phyloP scores from a whole-genome alignment of 371 early-diverging fungal species.

The Catenaria anguillulae region DNA sequence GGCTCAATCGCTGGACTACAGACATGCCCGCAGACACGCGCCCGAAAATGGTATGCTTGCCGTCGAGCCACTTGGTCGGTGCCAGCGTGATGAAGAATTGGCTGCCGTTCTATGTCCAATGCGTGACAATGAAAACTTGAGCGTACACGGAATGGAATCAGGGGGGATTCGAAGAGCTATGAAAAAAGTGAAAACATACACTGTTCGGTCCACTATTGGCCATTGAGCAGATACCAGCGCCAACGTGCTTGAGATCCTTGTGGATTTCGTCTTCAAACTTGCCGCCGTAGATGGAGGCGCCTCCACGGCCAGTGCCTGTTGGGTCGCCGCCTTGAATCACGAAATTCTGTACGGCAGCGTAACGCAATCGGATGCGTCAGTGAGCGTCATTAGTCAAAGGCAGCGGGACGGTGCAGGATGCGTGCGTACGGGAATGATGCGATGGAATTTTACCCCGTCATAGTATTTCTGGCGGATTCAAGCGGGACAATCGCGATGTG shows the following conservation, averaged over 20 bases:
- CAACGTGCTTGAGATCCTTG: slow-evolving; percentile 54
- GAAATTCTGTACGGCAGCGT: slow-evolving; percentile 42
- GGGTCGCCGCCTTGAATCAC: slow-evolving; percentile 59
- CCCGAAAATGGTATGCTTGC: no score
- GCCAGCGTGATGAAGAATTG: no score
- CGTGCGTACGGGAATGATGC: slow-evolving; percentile 47
- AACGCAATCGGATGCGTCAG: no score
- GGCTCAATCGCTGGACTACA: no score
- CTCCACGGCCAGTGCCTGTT: slow-evolving; percentile 23
- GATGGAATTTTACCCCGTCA: slow-evolving; percentile 57
- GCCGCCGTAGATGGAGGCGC: slow-evolving; percentile 51
- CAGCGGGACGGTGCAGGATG: background rate
- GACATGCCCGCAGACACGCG: no score
- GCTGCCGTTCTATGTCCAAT: no score
- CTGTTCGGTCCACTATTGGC: slow-evolving; percentile 74
- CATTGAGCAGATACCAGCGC: slow-evolving; percentile 65
- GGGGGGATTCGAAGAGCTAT: no score
- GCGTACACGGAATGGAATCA: no score
- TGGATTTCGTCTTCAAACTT: slow-evolving; percentile 65
- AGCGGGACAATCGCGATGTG: no score
- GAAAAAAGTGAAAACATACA: slow-evolving; percentile 19
- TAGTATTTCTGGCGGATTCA: slow-evolving; percentile 28
- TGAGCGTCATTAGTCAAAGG: no score
- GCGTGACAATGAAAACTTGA: no score
- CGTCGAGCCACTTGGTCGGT: no score